Base-by-base conservation (phyloP, 805 yeast genomes). In the Sugiyamaella marilandica region DNA sequence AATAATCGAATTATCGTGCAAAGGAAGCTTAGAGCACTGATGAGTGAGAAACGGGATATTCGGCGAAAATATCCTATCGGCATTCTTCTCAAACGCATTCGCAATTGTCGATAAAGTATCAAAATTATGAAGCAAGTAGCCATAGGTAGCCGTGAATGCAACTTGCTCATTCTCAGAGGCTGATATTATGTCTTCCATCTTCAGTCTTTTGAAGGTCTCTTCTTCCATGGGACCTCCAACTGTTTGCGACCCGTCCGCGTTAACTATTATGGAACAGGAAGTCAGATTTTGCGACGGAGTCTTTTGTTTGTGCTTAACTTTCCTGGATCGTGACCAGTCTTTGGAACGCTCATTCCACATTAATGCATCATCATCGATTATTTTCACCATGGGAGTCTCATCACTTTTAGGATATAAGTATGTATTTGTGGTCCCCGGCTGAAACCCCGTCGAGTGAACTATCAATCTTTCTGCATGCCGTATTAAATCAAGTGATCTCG, bases 61-160 rank as follows among this genome's bases (percentile, higher is more conserved):
- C 3, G 70, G 51, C 21, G 54, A 51, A 49, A 68, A 68, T 1
- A 61, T 51, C 33, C 55, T 55, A 5, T 34, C 47, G 13, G 21
- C 11, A 4, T 16, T 5, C 18, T 16, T 16, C 8, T 4, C 39
- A 16, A 13, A 16, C 3, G 18, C 14, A 34, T 34, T 16, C 47
- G 53, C 51, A 1, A 56, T 61, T 1, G 57, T 58, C 2, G 45
- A 33, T 14, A 5, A 29, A 34, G 24, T 21, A 53, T 46, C 11
- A 61, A 63, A 10, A 2, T 55, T 52, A 45, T 67, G 69, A 37
- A 67, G 55, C 1, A 68, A 31, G 41, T 57, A 59, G 1, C 72
- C 72, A 18, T 65, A 60, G 1, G 70, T 64, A 10, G 67, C 65
- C 1, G 69, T 63, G 45, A 65, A 37, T 2, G 69, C 63, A 1